These are phyloP conservation scores for Maudiozyma pseudohumilis DNA, from an alignment of 805 yeast genomes.

Conservation along the genomic window DNA sequence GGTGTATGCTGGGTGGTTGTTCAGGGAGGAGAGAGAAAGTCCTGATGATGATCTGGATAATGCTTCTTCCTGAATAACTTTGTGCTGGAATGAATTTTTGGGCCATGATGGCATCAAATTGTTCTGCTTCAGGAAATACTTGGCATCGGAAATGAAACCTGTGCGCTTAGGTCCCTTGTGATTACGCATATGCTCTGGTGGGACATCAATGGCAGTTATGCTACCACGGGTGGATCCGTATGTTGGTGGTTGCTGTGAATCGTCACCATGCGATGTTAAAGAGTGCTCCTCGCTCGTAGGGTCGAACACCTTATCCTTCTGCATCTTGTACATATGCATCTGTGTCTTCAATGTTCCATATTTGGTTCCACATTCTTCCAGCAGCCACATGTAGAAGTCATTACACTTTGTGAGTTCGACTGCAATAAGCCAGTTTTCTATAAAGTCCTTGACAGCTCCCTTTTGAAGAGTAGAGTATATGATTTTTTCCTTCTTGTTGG, in stretches of 20 bases:
- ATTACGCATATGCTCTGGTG: too few species aligned
- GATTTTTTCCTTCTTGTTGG: background rate
- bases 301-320: conserved; percentile 1
- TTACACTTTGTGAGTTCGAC: conserved; percentile 26
- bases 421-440: conserved; percentile 26
- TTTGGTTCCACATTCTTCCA: conserved; percentile 20
- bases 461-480: conserved; percentile 7
- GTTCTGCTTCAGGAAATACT: conserved; percentile 12
- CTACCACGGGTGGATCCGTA: background rate
- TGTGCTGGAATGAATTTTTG: conserved; percentile 4
- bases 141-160: conserved; percentile 1
- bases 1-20: too few species aligned
- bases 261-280: background rate
- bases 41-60: conserved; percentile 2
- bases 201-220: background rate
- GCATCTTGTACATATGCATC: conserved; percentile 11
- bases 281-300: background rate
- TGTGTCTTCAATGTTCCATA: conserved; percentile 20
- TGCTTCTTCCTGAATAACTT: background rate
- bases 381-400: conserved; percentile 26
- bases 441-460: conserved; percentile 19
- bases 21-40: conserved; percentile 1
- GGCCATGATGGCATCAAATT: conserved; percentile 28
- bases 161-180: too few species aligned
- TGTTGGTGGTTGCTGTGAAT: too few species aligned